Percentiles rank a stretch among this genome's conserved stretches.
These are phyloP conservation scores for Nymphaea thermarum DNA, from an alignment of 164 flowering plant genomes.

Conservation along the genomic window DNA sequence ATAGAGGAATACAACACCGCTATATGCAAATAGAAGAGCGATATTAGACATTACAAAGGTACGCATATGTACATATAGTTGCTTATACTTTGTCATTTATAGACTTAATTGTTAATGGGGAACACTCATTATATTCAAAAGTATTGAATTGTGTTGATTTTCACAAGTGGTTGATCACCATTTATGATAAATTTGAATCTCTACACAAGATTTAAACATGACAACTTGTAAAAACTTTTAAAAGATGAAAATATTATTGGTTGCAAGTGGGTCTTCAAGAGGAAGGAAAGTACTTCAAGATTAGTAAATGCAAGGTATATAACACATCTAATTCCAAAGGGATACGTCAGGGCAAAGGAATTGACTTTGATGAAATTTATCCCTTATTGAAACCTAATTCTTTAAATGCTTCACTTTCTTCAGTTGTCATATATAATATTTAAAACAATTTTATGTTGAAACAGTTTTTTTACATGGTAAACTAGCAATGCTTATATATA, in stretches of 20 bases:
- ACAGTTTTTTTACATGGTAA: constrained; percentile 5
- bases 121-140: constrained; percentile 1
- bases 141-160: constrained; percentile 1
- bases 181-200: constrained; percentile 5
- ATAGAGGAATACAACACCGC: background rate
- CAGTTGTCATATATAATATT: background rate
- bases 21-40: background rate
- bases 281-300: background rate
- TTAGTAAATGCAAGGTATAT: constrained; percentile 1
- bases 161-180: background rate
- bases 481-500: constrained; percentile 3
- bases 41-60: constrained; percentile 1
- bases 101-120: background rate
- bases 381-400: background rate
- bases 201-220: constrained; percentile 3
- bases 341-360: constrained; percentile 1
- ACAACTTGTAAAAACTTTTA: background rate
- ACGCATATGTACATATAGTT: background rate
- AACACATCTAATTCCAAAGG: background rate
- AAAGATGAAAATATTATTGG: background rate
- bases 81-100: constrained; percentile 3
- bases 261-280: constrained; percentile 7
- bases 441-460: constrained; percentile 4
- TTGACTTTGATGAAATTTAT: constrained; percentile 2
- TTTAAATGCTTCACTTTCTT: background rate